Conservation (phyloP, 2,329 filamentous ascomycete species). For the Trichocomaceae sp. region DNA sequence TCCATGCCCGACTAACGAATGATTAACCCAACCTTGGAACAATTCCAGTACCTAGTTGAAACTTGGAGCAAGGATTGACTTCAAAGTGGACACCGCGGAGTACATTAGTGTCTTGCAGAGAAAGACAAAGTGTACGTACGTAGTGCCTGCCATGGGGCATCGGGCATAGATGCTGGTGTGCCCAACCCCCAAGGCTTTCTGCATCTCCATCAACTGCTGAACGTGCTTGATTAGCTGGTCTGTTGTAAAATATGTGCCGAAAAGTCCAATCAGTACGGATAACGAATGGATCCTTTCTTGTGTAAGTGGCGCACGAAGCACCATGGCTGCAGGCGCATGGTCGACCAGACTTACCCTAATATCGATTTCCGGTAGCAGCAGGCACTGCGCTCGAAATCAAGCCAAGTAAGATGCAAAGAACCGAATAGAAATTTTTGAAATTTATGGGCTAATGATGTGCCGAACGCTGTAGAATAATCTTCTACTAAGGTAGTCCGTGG, state of each 20-base stretch:
- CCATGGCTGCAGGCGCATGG: not conserved
- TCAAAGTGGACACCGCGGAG: slow-evolving; percentile 15
- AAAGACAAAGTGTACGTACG: slow-evolving; percentile 9
- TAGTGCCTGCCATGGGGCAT: slow-evolving; percentile 18
- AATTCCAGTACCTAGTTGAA: not conserved
- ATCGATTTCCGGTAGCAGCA: too few species aligned
- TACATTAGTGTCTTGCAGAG: not conserved
- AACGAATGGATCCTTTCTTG: not conserved
- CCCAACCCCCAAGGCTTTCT: slow-evolving; percentile 7
- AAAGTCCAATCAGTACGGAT: not conserved
- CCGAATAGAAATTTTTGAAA: not conserved
- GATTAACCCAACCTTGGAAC: not conserved
- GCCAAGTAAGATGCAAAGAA: not conserved
- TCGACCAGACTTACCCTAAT: slow-evolving; percentile 10
- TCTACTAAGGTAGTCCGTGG: not conserved
- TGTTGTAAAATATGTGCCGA: too few species aligned
- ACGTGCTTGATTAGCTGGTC: not conserved
- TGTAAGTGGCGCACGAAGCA: not conserved
- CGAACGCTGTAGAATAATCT: not conserved
- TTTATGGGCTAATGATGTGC: not conserved
- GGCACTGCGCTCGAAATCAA: not conserved
- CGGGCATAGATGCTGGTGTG: slow-evolving; percentile 24
- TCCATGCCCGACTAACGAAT: not conserved
- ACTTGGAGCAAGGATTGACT: not conserved
- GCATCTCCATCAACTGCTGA: not conserved